These are phyloP conservation scores for Auriscalpium vulgare DNA, from an alignment of 768 basidiomycete genomes.

Conservation along the genomic window DNA sequence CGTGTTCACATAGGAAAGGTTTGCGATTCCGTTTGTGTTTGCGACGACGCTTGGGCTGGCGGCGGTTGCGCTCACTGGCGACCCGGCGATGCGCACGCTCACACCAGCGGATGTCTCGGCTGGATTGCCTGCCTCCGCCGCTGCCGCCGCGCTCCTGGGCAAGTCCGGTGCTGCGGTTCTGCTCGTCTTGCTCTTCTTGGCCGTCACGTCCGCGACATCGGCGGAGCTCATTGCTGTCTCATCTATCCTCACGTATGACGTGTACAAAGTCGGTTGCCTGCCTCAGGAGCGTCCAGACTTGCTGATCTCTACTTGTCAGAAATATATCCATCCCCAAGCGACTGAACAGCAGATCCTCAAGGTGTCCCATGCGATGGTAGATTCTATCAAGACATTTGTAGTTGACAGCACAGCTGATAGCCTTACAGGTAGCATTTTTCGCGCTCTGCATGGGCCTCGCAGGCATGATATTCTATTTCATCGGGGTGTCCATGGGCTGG, in stretches of 20 bases:
- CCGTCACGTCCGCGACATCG: slow-evolving; percentile 77
- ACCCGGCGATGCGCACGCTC: slow-evolving; percentile 46
- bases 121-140: slow-evolving; percentile 82
- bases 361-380: slow-evolving; percentile 60
- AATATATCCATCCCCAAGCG: slow-evolving; percentile 76
- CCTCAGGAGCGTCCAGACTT: background rate
- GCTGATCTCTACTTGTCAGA: slow-evolving; percentile 25
- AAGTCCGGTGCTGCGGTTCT: slow-evolving; percentile 71
- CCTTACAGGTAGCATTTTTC: slow-evolving; percentile 50
- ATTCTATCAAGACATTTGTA: background rate
- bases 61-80: slow-evolving; percentile 70
- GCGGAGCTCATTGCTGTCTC: slow-evolving; percentile 93
- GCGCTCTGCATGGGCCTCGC: slow-evolving; percentile 77
- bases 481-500: slow-evolving; percentile 92
- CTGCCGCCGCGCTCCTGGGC: slow-evolving; percentile 75
- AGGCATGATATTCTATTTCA: slow-evolving; percentile 81
- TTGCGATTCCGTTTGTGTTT: slow-evolving; percentile 81
- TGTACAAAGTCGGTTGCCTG: slow-evolving; percentile 52
- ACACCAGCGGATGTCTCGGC: slow-evolving; percentile 66
- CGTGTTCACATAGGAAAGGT: slow-evolving; percentile 31
- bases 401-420: background rate
- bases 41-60: slow-evolving; percentile 84
- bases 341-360: slow-evolving; percentile 64
- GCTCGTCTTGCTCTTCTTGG: slow-evolving; percentile 77
- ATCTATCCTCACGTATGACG: slow-evolving; percentile 73